phyloP scores from a whole-genome alignment of 805 yeast species.

The Jamesozyma hellenica region DNA sequence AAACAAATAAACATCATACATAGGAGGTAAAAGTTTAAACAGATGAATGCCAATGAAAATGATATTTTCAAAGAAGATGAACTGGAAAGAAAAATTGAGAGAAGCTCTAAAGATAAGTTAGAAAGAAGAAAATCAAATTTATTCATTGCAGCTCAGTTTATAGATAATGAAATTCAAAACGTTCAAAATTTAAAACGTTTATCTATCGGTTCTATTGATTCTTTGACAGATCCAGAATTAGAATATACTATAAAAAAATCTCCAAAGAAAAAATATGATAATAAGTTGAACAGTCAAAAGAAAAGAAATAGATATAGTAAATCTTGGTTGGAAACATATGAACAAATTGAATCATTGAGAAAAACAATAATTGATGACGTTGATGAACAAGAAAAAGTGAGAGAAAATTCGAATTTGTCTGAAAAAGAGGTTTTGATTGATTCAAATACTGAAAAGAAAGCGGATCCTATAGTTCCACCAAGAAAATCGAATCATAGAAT shows the following conservation, averaged over 20 bases:
- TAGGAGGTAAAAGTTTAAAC: too few relatives aligned
- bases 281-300: neutral
- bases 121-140: slow-evolving; percentile 35
- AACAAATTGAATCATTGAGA: neutral
- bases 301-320: neutral
- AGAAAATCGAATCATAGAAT: neutral
- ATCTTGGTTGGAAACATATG: neutral
- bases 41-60: neutral
- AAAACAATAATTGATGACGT: neutral
- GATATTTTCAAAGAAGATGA: too few relatives aligned
- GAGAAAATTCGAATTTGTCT: neutral
- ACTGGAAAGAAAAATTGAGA: too few relatives aligned
- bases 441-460: too few relatives aligned
- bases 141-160: slow-evolving; percentile 58
- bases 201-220: slow-evolving; percentile 49
- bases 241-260: slow-evolving; percentile 27
- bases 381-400: neutral
- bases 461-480: neutral
- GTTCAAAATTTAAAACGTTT: slow-evolving; percentile 66
- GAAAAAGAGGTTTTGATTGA: too few relatives aligned
- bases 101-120: too few relatives aligned
- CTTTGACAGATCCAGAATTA: slow-evolving; percentile 54
- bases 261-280: neutral
- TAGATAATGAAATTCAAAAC: slow-evolving; percentile 62
- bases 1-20: too few relatives aligned